Evolutionary conservation across 306 rosid genomes (phyloP), one percentile per base, ranked within the genome.

Genomic region (Castanea sativa): DNA sequence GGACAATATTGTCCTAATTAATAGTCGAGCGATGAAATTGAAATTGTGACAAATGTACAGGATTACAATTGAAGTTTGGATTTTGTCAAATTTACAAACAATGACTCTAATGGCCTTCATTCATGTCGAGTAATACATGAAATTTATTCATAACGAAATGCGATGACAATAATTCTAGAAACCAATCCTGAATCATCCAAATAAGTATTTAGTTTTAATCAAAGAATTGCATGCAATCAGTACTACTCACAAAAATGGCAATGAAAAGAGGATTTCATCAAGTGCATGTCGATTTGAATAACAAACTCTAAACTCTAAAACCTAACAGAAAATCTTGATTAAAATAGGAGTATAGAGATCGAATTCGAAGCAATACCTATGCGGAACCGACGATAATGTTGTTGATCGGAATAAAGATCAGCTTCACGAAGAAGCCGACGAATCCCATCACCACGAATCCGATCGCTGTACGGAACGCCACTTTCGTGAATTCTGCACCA

Each of bases 361-460:
- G 20, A 43, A 49, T 3, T 0, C 45, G 45, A 7, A 38, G 11
- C 45, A 38, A 23, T 71, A 78, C 78, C 82, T 79, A 79, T 5
- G 33, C 67, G 52, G 82, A 79, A 0, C 82, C 78, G 4, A 79
- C 82, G 52, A 79, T 79, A 45, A 79, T 79, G 32, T 79, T 79
- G 72, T 79, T 79, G 71, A 79, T 79, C 35, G 82, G 82, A 49
- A 79, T 79, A 73, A 72, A 79, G 41, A 79, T 79, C 20, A 79
- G 20, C 82, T 79, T 79, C 73, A 79, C 82, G 78, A 79, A 79
- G 60, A 79, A 79, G 3, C 82, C 82, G 41, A 79, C 82, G 32
- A 79, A 79, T 19, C 82, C 82, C 82, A 79, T 79, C 21, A 79
- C 82, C 4, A 79, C 82, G 63, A 79, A 79, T 20, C 77, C 81